Evolutionary conservation across 306 rosid genomes (phyloP).

Genomic region (Prunus fruticosa): DNA sequence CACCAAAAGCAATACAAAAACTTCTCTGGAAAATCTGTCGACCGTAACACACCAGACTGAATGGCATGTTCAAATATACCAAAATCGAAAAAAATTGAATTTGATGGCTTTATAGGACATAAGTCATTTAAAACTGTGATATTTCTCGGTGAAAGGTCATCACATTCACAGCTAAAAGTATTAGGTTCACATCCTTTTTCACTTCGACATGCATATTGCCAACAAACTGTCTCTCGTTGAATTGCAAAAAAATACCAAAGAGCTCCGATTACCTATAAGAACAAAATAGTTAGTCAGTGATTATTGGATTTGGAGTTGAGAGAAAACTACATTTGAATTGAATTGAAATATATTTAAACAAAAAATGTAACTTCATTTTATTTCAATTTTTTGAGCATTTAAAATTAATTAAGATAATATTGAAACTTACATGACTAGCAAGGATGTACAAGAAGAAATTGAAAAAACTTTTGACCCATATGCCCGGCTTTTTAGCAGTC

Average conservation of each 20-base stretch:
- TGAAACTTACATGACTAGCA: constrained; percentile 2
- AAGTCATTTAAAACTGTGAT: background rate
- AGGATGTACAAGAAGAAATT: background rate
- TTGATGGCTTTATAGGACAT: constrained; percentile 1
- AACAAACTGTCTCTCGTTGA: background rate
- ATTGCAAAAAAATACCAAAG: background rate
- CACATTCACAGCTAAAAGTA: background rate
- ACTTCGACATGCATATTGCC: background rate
- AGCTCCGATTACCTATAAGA: background rate
- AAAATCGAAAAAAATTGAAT: background rate
- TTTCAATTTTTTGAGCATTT: too few relatives aligned
- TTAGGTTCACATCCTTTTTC: background rate
- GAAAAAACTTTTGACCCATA: background rate
- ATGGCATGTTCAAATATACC: background rate
- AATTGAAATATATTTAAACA: too few relatives aligned
- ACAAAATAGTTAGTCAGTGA: too few relatives aligned
- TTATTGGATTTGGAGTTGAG: too few relatives aligned
- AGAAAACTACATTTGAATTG: background rate
- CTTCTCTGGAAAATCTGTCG: background rate
- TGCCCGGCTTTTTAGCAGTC: background rate
- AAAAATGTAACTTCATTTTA: too few relatives aligned
- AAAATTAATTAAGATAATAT: too few relatives aligned
- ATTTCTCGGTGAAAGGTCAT: background rate
- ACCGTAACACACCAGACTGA: background rate
- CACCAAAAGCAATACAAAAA: background rate